Conservation (phyloP, 78 protist genomes). For the Cavenderia fasciculata region DNA sequence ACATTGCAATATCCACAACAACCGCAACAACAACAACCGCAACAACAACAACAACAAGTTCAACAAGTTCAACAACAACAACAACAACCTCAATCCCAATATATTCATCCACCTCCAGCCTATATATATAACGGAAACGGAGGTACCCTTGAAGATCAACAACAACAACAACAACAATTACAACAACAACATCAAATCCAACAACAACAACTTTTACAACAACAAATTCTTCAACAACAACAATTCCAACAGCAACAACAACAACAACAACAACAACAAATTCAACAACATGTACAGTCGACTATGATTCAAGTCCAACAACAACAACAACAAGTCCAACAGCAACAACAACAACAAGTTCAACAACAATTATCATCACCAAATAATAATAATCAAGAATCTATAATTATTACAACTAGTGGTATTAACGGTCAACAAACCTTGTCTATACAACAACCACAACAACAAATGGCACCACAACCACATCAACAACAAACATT, state of each 20-base stretch:
- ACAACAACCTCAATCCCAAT: conserved; percentile 1
- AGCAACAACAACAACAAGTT: conserved; percentile 9
- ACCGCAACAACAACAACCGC: conserved; percentile 10
- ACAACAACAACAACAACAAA: conserved; percentile 49
- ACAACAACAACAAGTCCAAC: conserved; percentile 21
- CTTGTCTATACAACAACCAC: neutral
- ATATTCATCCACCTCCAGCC: neutral
- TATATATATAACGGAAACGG: neutral
- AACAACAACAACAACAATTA: conserved; percentile 16
- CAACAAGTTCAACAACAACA: conserved; percentile 7
- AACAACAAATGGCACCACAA: neutral
- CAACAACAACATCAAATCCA: conserved; percentile 36
- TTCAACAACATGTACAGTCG: neutral
- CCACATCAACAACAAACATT: conserved; percentile 1
- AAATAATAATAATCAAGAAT: neutral
- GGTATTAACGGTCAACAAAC: neutral
- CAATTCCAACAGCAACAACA: conserved; percentile 22
- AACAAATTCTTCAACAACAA: conserved; percentile 28
- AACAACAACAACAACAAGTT: conserved; percentile 36
- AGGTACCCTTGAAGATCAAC: neutral
- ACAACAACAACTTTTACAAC: conserved; percentile 22
- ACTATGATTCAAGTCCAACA: neutral
- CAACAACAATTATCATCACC: neutral
- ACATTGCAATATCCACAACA: conserved; percentile 21
- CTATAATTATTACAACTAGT: neutral